Conservation (phyloP, 148 eudicot species). For the Heliosperma pusillum region DNA sequence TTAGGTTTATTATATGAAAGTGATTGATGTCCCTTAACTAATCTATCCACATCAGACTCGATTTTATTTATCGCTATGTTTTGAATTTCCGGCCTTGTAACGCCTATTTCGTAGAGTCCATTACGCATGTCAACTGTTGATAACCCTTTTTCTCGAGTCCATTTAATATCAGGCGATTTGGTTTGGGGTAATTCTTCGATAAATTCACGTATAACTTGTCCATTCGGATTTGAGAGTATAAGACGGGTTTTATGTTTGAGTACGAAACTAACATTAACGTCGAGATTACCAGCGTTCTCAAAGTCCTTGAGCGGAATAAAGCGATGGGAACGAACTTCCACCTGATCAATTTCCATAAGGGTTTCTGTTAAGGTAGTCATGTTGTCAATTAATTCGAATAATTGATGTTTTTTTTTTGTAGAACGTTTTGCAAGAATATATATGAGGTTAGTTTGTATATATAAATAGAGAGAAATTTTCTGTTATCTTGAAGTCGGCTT, state of each 20-base stretch:
- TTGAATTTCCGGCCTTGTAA: neutral
- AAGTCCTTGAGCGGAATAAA: too few relatives aligned
- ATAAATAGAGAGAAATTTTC: too few relatives aligned
- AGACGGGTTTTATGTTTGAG: neutral
- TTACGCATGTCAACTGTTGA: neutral
- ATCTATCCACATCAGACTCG: neutral
- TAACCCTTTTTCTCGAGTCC: neutral
- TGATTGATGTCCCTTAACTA: neutral
- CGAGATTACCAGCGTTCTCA: neutral
- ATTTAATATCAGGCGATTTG: too few relatives aligned
- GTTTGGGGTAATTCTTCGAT: too few relatives aligned
- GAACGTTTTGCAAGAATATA: too few relatives aligned
- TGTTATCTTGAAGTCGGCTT: too few relatives aligned
- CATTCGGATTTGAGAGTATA: neutral
- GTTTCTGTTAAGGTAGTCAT: neutral
- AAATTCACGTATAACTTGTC: neutral
- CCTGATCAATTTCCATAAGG: neutral
- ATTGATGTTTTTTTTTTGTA: too few relatives aligned
- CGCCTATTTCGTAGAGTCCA: neutral
- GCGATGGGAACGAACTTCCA: neutral
- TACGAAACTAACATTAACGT: neutral
- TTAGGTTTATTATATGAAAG: neutral
- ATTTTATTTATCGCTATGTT: neutral
- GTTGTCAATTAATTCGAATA: too few relatives aligned
- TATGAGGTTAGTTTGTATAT: too few relatives aligned